Base-by-base conservation (phyloP, 257 asterid genomes). In the Salvia hispanica region DNA sequence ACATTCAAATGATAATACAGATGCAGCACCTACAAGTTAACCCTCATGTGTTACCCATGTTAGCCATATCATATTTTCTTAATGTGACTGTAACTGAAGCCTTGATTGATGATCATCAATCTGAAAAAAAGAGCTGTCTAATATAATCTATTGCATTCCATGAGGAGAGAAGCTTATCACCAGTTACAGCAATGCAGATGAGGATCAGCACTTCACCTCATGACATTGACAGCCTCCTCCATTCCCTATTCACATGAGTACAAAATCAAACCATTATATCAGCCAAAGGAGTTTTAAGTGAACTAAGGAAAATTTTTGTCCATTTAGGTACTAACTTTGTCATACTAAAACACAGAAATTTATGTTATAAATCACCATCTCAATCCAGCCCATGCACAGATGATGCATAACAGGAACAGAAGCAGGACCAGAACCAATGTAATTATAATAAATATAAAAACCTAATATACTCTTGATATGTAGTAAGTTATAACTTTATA, bases 161-260 rank as follows among this genome's bases (percentile, higher is more conserved):
- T 9, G 0, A 44, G 14, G 48, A 44, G 48, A 44, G 0, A 44
- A 44, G 13, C 48, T 44, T 44, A 21, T 37, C 58, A 3, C 21
- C 13, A 53, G 36, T 53, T 44, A 53, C 58, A 21, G 37, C 14
- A 53, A 9, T 8, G 37, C 14, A 18, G 14, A 21, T 9, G 36
- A 53, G 58, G 18, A 53, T 53, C 58, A 21, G 34, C 6, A 25
- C 37, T 52, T 52, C 36, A 18, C 58, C 34, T 52, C 36, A 52
- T 36, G 14, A n/a, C 53, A 52, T 9, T 52, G 58, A 51, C 57
- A 51, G 33, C 58, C 58, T 52, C 58, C 13, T n/a, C n/a, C n/a
- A n/a, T n/a, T n/a, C n/a, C n/a, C n/a, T n/a, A n/a, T n/a, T n/a
- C n/a, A n/a, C n/a, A n/a, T n/a, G n/a, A n/a, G n/a, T 4, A 50